Base-by-base conservation (phyloP, 495 filamentous ascomycete species). In the Cladorrhinum samala region DNA sequence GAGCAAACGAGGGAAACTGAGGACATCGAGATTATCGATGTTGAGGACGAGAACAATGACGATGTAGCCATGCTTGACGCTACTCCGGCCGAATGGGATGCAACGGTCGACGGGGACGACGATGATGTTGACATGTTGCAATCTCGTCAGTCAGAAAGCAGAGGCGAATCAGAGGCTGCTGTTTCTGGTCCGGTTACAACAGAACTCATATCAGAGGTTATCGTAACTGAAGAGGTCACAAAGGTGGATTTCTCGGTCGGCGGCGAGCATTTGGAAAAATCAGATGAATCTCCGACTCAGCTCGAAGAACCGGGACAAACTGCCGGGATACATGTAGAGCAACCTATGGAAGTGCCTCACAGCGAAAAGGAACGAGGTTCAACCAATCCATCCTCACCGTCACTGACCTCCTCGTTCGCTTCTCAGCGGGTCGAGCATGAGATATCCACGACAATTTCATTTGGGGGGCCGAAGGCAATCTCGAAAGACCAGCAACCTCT, bases 121-220 rank as follows among this genome's bases (percentile, higher is more conserved):
- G 47, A 51, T 5, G 51, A 58, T 38, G 50, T 58, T 13, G 46
- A 54, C 20, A 51, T 58, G 52, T 9, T 53, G 16, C 49, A 58
- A 23, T 27, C 36, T 33, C 27, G 19, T 2, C 33, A 50, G 2
- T n/a, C 40, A 23, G 44, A 45, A 19, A 20, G 13, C 18, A 7
- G 11, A 23, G 37, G 21, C 6, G 38, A 49, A 24, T 37, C 49
- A 27, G 25, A 46, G 17, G 30, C 18, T 3, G 46, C 24, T 33
- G 19, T 18, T 3, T 39, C 49, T 13, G 18, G 38, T 7, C 9
- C 24, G 0, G 49, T 49, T 3, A 24, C 30, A 5, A 27, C 46
- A 4, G 55, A 57, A 27, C 17, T 18, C 13, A 24, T 39, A 11
- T 23, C 48, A 8, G 43, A 47, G 17, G 40, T 33, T 23, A 16